Evolutionary conservation across 176 grass and related monocot species (phyloP), one percentile per base, ranked within the genome.

Genomic region (Paspalum notatum): DNA sequence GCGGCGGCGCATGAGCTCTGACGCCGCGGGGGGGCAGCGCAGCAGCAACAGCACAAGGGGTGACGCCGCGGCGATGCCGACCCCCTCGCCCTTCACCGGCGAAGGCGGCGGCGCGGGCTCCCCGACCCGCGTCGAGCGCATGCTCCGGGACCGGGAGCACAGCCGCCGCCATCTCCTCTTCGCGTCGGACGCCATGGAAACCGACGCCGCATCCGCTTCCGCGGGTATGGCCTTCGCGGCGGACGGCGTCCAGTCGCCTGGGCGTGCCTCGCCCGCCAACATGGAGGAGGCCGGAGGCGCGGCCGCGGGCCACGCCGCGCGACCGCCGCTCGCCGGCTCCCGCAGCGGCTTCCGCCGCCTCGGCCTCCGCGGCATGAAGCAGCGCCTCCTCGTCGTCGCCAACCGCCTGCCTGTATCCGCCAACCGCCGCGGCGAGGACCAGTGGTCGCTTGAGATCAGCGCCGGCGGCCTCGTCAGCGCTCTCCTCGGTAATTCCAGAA

Each of bases 371-470:
- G 89, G 82, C 67, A 99, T 99, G 97, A 99, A 91, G 87, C 97
- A 99, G 85, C 78, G 97, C 62, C 83, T 99, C 40, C 93, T 99
- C 49, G 97, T 99, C 42, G 97, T 99, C 17, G 97, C 97, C 22
- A 99, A 99, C 79, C 86, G 97, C 32, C 85, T 99, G 14, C 97
- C 97, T 7, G 97, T 99, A 27, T 96, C 97, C 5, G 97, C 97
- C 26, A 90, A 96, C 38, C 91, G 97, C 64, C 87, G 83, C 78
- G 93, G 91, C 38, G 97, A 93, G 84, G 97, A 96, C 72, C 83
- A 85, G 27, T 99, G 97, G 97, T 96, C 91, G 22, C 85, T 99
- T 40, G 97, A 99, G 87, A 96, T 96, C 67, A 99, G 97, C 80
- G 97, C 91, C 40, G 97, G 97, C 0, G 97, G 97, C 32, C 89